Percentiles rank a stretch among this genome's conserved stretches.
phyloP scores from a whole-genome alignment of 1,139 yeast genomes.

The Yamadazyma siamensis region DNA sequence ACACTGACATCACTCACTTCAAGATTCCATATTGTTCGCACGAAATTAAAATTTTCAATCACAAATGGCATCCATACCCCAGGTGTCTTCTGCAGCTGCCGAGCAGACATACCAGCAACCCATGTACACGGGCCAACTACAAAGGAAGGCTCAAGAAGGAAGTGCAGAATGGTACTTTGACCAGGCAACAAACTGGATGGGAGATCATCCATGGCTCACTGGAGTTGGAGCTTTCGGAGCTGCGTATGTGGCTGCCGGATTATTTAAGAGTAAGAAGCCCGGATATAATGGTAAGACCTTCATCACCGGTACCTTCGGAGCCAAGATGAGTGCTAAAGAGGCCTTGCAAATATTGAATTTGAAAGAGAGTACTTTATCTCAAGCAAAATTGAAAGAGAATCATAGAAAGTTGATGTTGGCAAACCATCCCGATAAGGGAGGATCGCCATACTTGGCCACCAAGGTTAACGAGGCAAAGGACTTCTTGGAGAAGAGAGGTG shows the following conservation, averaged over 20 bases:
- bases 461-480: constrained; percentile 97
- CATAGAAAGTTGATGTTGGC: constrained; percentile 87
- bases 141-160: constrained; percentile 44
- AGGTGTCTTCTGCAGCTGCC: too few relatives aligned
- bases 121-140: constrained; percentile 41
- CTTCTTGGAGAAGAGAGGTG: constrained; percentile 81
- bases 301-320: constrained; percentile 83
- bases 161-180: constrained; percentile 68
- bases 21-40: too few relatives aligned
- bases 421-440: constrained; percentile 98
- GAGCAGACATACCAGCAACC: too few relatives aligned
- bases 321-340: constrained; percentile 86
- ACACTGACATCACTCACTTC: too few relatives aligned
- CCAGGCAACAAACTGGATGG: constrained; percentile 57
- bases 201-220: constrained; percentile 74
- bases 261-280: constrained; percentile 66
- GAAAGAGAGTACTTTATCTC: constrained; percentile 73
- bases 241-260: constrained; percentile 65
- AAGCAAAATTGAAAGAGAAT: constrained; percentile 80
- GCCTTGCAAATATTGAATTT: constrained; percentile 86
- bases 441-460: constrained; percentile 91
- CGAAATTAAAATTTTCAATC: too few relatives aligned
- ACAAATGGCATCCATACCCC: too few relatives aligned
- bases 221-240: constrained; percentile 67
- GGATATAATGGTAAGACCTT: constrained; percentile 72